Evolutionary conservation across 2,329 filamentous ascomycete genomes (phyloP).

Genomic region (Cladosporium sp.): DNA sequence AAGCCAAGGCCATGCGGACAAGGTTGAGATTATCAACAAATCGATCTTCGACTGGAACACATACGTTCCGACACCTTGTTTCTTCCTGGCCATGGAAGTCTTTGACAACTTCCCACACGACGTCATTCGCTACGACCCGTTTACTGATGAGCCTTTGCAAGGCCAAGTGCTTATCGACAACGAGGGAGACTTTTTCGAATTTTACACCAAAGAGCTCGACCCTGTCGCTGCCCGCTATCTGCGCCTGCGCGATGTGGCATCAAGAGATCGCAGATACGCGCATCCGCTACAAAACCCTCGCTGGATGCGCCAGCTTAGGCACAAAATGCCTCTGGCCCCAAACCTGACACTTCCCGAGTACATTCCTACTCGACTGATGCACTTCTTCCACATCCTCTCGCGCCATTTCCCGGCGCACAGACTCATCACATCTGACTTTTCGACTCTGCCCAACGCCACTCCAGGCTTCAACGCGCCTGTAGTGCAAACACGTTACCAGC

Average conservation of each 20-base stretch:
- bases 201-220: constrained; percentile 78
- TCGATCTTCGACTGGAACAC: constrained; percentile 92
- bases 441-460: constrained; percentile 76
- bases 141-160: constrained; percentile 78
- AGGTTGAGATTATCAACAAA: constrained; percentile 90
- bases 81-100: constrained; percentile 96
- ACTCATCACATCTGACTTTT: constrained; percentile 86
- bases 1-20: constrained; percentile 70
- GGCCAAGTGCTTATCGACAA: constrained; percentile 81
- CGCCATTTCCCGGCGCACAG: constrained; percentile 86
- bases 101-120: constrained; percentile 99
- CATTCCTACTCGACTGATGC: constrained; percentile 89
- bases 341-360: constrained; percentile 85
- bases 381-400: constrained; percentile 90
- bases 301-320: constrained; percentile 59
- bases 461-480: constrained; percentile 87
- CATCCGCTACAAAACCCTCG: constrained; percentile 54
- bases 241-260: constrained; percentile 74
- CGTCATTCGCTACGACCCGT: constrained; percentile 80
- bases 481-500: constrained; percentile 88
- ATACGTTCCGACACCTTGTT: constrained; percentile 87
- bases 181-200: constrained; percentile 89
- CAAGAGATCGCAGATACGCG: constrained; percentile 55
- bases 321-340: constrained; percentile 63
- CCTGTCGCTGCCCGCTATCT: constrained; percentile 79